Evolutionary conservation across 2,329 filamentous ascomycete species (phyloP), one percentile per base, ranked within the genome.

Genomic region (Colletotrichum musae): DNA sequence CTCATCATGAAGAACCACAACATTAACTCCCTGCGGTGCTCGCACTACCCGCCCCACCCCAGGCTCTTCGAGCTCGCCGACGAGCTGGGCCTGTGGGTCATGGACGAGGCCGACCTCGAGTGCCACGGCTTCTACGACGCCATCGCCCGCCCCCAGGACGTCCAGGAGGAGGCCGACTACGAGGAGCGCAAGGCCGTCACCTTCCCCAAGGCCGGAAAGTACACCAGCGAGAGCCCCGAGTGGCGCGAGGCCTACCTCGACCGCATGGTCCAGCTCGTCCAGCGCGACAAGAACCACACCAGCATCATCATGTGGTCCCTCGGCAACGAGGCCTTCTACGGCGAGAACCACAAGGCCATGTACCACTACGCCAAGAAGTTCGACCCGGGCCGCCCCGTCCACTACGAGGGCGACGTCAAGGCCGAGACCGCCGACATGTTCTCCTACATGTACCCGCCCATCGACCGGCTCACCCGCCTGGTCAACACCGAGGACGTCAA

Each of bases 291-390:
- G 79, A 91, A 93, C 67, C 89, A 93, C 72, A 78, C 92, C 0
- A 90, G 86, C n/a, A 84, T 94, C 58, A 89, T 94, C 57, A 87
- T 93, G 50, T 94, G 92, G 92, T 91, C 89, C 54, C 82, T 94
- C 0, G 92, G 92, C 0, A 94, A 94, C 73, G 92, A 94, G 75
- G 87, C 91, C 0, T 93, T 92, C 75, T 93, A 92, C 73, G 92
- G 92, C 0, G 80, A 82, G 9, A 93, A 94, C 74, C 89, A 92
- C 74, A 84, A 83, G 53, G 88, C 87, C 41, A 94, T 94, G 92
- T 90, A 90, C 72, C 80, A 89, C 4, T 91, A 87, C 75, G 85
- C 86, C 58, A 90, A 88, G 70, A 68, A 79, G 1, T 80, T 84
- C n/a, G 91, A 93, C 72, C 82, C 86, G 0, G 85, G 84, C 1